Base-by-base conservation (phyloP, 208 protist genomes). In the Leishmania tropica region DNA sequence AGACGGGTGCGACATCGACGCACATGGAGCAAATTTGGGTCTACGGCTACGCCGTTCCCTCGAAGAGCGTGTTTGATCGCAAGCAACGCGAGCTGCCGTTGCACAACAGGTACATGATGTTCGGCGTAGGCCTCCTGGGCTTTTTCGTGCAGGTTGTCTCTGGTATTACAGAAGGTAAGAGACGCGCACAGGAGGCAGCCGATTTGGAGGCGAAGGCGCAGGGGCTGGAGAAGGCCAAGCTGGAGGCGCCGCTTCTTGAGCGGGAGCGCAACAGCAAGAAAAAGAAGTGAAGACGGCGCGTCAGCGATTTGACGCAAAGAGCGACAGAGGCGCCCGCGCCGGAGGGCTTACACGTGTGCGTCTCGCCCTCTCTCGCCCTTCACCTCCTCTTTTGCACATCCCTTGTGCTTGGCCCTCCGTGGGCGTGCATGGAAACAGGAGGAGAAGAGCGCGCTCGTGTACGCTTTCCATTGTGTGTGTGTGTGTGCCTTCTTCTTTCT, bases 1-100 rank as follows among this genome's bases (percentile, higher is more conserved):
- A 54, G 40, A 68, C 31, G 11, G 79, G 11, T 21, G 54, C 28
- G 1, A 28, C 45, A 35, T n/a, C 47, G 40, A 62, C 13, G 73
- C 81, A 28, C 64, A 76, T 81, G 35, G 90, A 93, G 80, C 67
- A 67, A n/a, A 68, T 96, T 74, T 95, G 91, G 92, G 76, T 95
- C 51, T 77, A 94, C 76, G 93, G 88, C 53, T 96, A 96, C 80
- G 78, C 85, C 10, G 8, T 64, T 1, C 91, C 92, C 1, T 88
- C 83, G n/a, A 78, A 72, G 19, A 56, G 15, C 2, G 51, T 96
- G 60, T 85, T 89, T 42, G 68, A 85, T 40, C 89, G 90, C 53
- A 76, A 74, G 1, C 54, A 73, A 72, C 60, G 65, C 5, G 21
- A 89, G 72, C 19, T 74, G 58, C 82, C 82, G 54, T 81, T 78